A percentile compares a stretch with the other conserved stretches of the same genome.
These are phyloP conservation scores for Nakaseomyces delphensis DNA, from an alignment of 1,139 yeast genomes.

Conservation along the genomic window DNA sequence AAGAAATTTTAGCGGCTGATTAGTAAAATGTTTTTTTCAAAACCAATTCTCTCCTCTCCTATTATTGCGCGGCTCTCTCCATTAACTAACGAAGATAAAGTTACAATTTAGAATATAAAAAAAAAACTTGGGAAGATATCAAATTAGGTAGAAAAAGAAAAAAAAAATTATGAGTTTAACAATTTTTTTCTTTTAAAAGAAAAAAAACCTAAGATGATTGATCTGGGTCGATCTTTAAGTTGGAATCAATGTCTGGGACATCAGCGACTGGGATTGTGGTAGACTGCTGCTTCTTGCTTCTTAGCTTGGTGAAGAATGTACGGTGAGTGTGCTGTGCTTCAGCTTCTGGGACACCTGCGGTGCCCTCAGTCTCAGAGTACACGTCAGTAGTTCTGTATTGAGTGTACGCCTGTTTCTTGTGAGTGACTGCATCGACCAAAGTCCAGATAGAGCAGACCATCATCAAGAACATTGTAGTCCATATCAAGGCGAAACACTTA, in stretches of 20 bases:
- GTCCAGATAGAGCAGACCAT: conserved; percentile 31
- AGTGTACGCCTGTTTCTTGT: conserved; percentile 6
- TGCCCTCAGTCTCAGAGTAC: conserved; percentile 4
- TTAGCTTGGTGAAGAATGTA: conserved; percentile 12
- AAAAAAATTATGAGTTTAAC: not conserved
- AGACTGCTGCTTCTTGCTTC: conserved; percentile 12
- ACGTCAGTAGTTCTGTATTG: conserved; percentile 6
- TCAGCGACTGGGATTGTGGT: conserved; percentile 7
- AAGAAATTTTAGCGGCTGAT: not conserved
- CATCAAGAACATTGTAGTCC: conserved; percentile 50
- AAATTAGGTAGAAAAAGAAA: not conserved
- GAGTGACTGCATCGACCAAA: conserved; percentile 10
- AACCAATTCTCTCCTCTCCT: conserved; percentile 5
- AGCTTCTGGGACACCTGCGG: conserved; percentile 3
- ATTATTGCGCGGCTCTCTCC: not conserved
- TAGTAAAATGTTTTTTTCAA: not conserved
- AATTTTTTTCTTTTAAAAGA: no score
- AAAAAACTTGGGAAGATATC: not conserved
- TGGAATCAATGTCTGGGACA: conserved; percentile 9
- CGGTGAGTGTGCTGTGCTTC: conserved; percentile 1
- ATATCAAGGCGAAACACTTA: conserved; percentile 51
- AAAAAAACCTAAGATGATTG: conserved; percentile 2
- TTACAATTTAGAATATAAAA: conserved; percentile 4
- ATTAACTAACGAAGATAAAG: conserved; percentile 1
- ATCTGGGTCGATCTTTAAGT: conserved; percentile 4